phyloP scores from a whole-genome alignment of 2,329 filamentous ascomycete species.

The Monilinia polystroma region DNA sequence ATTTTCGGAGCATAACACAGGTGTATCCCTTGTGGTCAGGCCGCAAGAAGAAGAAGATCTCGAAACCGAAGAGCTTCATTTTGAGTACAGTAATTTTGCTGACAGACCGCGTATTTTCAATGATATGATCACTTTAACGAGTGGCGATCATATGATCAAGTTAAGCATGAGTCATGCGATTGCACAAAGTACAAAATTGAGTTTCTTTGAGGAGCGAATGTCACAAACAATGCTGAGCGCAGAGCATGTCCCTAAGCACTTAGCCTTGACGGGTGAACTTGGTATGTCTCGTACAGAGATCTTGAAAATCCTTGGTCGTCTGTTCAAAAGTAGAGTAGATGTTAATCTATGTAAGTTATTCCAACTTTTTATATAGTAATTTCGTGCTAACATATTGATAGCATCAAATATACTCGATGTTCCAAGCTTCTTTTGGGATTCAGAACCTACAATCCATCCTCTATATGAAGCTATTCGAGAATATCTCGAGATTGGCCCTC shows the following conservation, averaged over 20 bases:
- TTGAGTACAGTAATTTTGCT: conserved; percentile 87
- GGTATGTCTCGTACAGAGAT: conserved; percentile 92
- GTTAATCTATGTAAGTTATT: conserved; percentile 85
- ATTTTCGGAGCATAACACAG: conserved; percentile 71
- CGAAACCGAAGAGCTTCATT: conserved; percentile 97
- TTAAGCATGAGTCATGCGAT: conserved; percentile 96
- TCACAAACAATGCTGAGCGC: conserved; percentile 89
- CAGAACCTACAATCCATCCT: conserved; percentile 89
- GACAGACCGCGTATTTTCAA: conserved; percentile 92
- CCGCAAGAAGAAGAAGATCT: conserved; percentile 87
- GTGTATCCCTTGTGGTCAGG: conserved; percentile 68
- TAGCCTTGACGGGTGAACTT: conserved; percentile 85
- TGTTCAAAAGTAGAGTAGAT: conserved; percentile 93
- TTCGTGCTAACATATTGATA: conserved; percentile 42
- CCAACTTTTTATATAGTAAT: not conserved
- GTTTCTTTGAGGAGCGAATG: conserved; percentile 96
- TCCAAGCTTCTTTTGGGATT: conserved; percentile 98
- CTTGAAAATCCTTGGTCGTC: conserved; percentile 81
- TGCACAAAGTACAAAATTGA: conserved; percentile 93
- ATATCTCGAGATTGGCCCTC: conserved; percentile 94
- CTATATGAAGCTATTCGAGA: conserved; percentile 93
- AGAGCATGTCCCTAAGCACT: conserved; percentile 83
- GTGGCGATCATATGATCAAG: conserved; percentile 98
- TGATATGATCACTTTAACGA: conserved; percentile 97
- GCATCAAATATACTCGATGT: conserved; percentile 95